Base-by-base conservation (phyloP, 345 rosid genomes). In the Corchorus capsularis region DNA sequence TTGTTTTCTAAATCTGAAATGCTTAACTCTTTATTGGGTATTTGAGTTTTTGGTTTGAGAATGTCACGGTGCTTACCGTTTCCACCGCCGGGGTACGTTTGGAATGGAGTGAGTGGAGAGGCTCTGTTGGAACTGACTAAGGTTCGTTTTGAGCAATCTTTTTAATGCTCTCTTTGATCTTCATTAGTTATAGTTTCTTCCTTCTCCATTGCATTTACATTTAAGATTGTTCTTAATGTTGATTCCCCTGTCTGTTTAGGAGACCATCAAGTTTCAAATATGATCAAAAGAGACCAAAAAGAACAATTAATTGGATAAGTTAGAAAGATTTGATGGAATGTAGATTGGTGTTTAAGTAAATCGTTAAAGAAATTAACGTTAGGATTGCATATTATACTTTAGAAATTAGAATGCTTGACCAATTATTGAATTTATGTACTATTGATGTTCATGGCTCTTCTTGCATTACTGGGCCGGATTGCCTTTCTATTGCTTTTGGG, bases 41-140 rank as follows among this genome's bases (percentile, higher is more conserved):
- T 46, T 41, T 45, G 37, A 35, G 17, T 46, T 67, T 37, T 46
- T 20, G 12, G 9, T 43, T 8, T 11, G 22, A 22, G n/a, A 47
- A 78, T 78, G 81, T 61, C 81, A 16, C 56, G 81, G 27, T 79
- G 81, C 53, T 0, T 43, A 3, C 17, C 49, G 7, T 79, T 79
- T 54, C 75, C 75, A 60, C 75, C 74, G 12, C 82, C 63, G 14
- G 10, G n/a, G 69, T 72, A 16, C 37, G 9, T 5, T 53, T 13
- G 67, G 73, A 72, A 65, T 9, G 74, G 74, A 0, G 69, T 41
- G 6, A 67, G 63, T 11, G 74, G 45, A 3, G 46, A 39, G n/a
- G 77, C n/a, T 34, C 35, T 73, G 35, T 20, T 35, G 2, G 34
- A 59, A 46, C 69, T 65, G 13, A 16, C 35, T 22, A 49, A 56